phyloP scores from a whole-genome alignment of 495 filamentous ascomycete genomes.

The Tuber borchii region DNA sequence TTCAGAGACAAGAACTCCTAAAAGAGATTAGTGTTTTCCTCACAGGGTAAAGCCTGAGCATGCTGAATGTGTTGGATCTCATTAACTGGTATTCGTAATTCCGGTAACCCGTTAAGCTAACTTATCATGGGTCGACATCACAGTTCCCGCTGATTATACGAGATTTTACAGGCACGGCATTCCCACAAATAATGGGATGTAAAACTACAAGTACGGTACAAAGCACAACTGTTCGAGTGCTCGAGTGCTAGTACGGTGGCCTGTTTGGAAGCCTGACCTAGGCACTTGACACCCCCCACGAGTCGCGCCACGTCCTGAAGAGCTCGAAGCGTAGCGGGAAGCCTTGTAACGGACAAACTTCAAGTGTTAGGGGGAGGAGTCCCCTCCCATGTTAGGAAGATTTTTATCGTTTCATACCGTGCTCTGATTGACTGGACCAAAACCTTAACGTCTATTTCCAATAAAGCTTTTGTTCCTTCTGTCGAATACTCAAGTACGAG shows the following conservation, averaged over 20 bases:
- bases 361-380: background rate
- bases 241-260: background rate
- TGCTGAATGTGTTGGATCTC: too few species aligned
- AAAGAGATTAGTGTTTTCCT: too few species aligned
- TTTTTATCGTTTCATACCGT: background rate
- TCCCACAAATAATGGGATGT: background rate
- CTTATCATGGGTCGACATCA: too few species aligned
- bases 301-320: background rate
- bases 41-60: too few species aligned
- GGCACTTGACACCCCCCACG: background rate
- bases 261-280: background rate
- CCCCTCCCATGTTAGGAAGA: background rate
- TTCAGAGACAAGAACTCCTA: too few species aligned
- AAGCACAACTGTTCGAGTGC: too few species aligned
- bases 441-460: background rate
- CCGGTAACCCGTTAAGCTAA: too few species aligned
- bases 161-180: too few species aligned
- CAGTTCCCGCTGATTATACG: too few species aligned
- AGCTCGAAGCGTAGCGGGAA: background rate
- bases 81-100: too few species aligned
- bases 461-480: background rate
- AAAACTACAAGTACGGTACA: background rate
- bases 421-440: too few species aligned
- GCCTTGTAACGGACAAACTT: background rate
- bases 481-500: too few species aligned